Base-by-base conservation (phyloP, 139 green algal genomes). In the Micractinium sp. region DNA sequence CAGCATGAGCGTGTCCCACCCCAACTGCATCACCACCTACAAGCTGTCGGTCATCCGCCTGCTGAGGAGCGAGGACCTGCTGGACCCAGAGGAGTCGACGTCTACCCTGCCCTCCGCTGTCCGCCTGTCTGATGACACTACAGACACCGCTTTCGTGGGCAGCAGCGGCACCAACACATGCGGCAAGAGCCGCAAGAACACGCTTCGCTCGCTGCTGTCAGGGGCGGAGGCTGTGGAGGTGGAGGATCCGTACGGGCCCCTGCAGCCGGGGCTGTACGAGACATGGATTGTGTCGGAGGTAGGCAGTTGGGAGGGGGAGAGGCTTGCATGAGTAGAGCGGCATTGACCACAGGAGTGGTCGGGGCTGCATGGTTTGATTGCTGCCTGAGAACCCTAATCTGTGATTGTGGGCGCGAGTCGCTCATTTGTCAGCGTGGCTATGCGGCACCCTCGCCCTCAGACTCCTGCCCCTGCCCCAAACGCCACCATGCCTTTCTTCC, bases 1-100 rank as follows among this genome's bases (percentile, higher is more conserved):
- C 81, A 86, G 81, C 81, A 63, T 86, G 33, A 56, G 53, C n/a
- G 78, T 90, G 39, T 82, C 67, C 18, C 87, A 90, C 67, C 87
- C 87, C 80, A 90, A 90, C 71, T 69, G 77, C 67, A 83, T 90
- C 66, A 63, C 79, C 63, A 87, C 61, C 66, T 90, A 74, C 87
- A 90, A 87, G 87, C 71, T 90, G 27, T 61, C 47, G 20, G 79
- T 89, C 36, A 69, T 86, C 27, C 81, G 81, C 41, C 41, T 86
- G 56, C 56, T 89, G 56, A n/a, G 19, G 13, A 75, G 79, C 36
- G 25, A 56, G 1, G 71, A 41, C 27, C 35, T 80, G 74, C 74
- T 80, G 33, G n/a, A 36, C 2, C 29, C 74, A 15, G 74, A 80
- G 7, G 33, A 29, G 4, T 9, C 33, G 9, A 16, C 47, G 7